These are phyloP conservation scores for Neonectria sp. DNA, from an alignment of 2,329 filamentous ascomycete genomes.

Conservation along the genomic window DNA sequence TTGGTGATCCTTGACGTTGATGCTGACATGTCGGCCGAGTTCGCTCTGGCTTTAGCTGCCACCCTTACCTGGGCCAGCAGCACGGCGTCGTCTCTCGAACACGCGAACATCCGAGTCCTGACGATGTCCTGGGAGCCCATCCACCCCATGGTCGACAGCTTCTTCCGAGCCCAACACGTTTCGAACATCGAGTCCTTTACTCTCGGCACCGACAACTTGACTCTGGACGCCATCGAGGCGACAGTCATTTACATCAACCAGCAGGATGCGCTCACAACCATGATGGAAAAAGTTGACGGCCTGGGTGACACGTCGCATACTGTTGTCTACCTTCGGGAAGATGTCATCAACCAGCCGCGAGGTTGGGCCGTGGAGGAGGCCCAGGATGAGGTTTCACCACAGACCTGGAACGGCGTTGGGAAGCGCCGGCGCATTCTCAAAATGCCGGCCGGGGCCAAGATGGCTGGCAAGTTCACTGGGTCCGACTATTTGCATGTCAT, in stretches of 20 bases:
- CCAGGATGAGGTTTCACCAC: neutral
- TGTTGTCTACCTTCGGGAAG: too few species aligned
- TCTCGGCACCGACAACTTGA: neutral
- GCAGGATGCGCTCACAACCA: too few species aligned
- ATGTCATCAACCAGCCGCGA: too few species aligned
- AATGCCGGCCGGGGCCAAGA: neutral
- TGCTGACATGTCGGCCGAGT: neutral
- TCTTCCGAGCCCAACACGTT: neutral
- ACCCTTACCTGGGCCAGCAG: neutral
- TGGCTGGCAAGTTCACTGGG: neutral
- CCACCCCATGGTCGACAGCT: neutral
- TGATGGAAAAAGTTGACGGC: too few species aligned
- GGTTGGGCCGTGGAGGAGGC: too few species aligned
- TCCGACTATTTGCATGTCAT: neutral
- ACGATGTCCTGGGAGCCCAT: neutral
- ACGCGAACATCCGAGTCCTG: neutral
- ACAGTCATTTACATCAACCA: too few species aligned
- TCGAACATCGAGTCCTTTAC: neutral
- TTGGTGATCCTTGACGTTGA: neutral
- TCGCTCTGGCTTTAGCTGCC: neutral
- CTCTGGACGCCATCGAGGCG: neutral
- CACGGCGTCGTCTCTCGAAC: neutral
- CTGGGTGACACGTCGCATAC: too few species aligned
- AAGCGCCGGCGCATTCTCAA: neutral
- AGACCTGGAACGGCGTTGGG: neutral